Evolutionary conservation across 208 protist genomes (phyloP), one percentile per base, ranked within the genome.

Genomic region (Naegleria fowleri): DNA sequence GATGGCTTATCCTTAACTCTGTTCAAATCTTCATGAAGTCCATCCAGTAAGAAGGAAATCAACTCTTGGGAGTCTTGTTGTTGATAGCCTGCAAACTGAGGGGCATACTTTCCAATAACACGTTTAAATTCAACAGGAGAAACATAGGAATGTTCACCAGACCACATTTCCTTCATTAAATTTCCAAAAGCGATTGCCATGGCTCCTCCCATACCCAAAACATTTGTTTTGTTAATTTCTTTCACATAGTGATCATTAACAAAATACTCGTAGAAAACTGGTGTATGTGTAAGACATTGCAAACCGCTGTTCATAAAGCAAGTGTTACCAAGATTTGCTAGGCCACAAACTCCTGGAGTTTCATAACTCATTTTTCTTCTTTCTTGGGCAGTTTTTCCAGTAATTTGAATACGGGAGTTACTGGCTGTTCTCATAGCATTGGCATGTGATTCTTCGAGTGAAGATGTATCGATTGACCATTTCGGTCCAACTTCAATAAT

Each of bases 1-100:
- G 86, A 59, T 76, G 93, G 93, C 41, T 92, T 43, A 0, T 92
- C 94, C 39, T 36, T n/a, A 0, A 83, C 92, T 48, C 94, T 88
- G 90, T 99, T 99, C 5, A 98, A 88, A 79, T 96, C 95, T 58
- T 96, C 95, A 92, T 99, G 97, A 87, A 99, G 88, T 15, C 93
- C 94, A 91, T 98, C 97, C n/a, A 98, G 91, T 13, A 98, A 92
- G 87, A 96, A 94, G 0, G 95, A 93, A 83, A 99, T 92, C 94
- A 98, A 97, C 89, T 98, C 97, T 90, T 97, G 97, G 9, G 96
- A 95, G 91, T 98, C 97, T 91, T 98, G 97, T 90, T 98, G 97
- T 41, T 59, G 92, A 41, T 92, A 95, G 79, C 95, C 96, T 29
- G 92, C 39, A 91, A 98, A 97, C 0, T 93, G 91, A n/a, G 94